Evolutionary conservation across 2,329 filamentous ascomycete genomes (phyloP).

Genomic region (Fragosphaeria purpurea): DNA sequence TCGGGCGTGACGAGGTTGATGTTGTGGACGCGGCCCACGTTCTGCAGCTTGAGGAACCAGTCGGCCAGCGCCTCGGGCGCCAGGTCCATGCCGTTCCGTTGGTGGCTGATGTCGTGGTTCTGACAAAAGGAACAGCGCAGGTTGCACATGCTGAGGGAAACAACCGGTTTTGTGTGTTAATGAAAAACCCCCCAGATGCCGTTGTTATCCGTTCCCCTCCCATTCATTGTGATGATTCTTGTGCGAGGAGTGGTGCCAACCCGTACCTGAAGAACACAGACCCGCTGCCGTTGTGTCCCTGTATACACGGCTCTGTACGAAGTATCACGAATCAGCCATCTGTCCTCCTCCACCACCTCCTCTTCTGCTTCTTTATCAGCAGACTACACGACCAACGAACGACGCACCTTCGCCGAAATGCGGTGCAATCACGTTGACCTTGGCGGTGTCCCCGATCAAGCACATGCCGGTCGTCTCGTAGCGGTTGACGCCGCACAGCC

Average conservation of each 20-base stretch:
- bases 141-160: slow-evolving; percentile 39
- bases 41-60: slow-evolving; percentile 76
- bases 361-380: no score
- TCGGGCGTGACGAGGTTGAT: slow-evolving; percentile 84
- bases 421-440: slow-evolving; percentile 75
- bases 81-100: slow-evolving; percentile 70
- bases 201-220: no score
- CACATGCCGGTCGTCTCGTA: slow-evolving; percentile 70
- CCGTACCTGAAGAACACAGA: slow-evolving; percentile 72
- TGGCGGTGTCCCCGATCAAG: slow-evolving; percentile 64
- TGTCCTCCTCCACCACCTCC: neutral
- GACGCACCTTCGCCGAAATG: slow-evolving; percentile 66
- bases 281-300: slow-evolving; percentile 71
- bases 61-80: slow-evolving; percentile 65
- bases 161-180: no score
- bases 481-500: slow-evolving; percentile 69
- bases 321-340: neutral
- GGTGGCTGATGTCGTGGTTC: slow-evolving; percentile 75
- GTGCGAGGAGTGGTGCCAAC: no score
- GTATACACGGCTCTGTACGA: slow-evolving; percentile 62
- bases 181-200: no score
- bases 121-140: slow-evolving; percentile 68
- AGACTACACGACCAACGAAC: slow-evolving; percentile 1
- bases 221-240: no score
- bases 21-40: slow-evolving; percentile 74